Percentiles rank a stretch among this genome's conserved stretches.
These are phyloP conservation scores for Cryphonectria japonica DNA, from an alignment of 2,329 filamentous ascomycete species.

Conservation along the genomic window DNA sequence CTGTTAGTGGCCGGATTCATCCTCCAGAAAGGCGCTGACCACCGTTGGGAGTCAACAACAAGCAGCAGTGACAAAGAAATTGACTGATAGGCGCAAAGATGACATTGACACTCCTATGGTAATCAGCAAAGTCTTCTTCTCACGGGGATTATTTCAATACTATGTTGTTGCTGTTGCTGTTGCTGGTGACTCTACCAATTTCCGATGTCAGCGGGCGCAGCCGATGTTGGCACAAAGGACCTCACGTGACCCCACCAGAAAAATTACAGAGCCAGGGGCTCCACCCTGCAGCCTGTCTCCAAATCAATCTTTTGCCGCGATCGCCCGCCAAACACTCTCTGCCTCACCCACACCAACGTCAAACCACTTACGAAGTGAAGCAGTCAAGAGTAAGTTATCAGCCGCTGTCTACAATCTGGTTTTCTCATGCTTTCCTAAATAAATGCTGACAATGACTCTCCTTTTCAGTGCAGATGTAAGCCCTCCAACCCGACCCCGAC, in stretches of 20 bases:
- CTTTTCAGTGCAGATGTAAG: slow-evolving; percentile 86
- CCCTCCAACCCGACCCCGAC: slow-evolving; percentile 34
- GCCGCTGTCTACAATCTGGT: slow-evolving; percentile 9
- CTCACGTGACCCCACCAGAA: slow-evolving; percentile 18
- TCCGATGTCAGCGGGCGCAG: background rate
- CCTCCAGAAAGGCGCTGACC: background rate
- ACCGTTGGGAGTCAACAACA: background rate
- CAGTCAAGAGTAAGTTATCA: slow-evolving; percentile 62
- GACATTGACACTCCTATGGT: background rate
- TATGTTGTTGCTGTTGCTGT: background rate
- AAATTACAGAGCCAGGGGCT: slow-evolving; percentile 13
- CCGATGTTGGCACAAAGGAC: slow-evolving; percentile 2
- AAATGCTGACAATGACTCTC: slow-evolving; percentile 34
- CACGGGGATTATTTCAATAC: background rate
- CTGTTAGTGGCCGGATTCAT: background rate
- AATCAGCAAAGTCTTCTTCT: background rate
- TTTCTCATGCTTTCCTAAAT: slow-evolving; percentile 10
- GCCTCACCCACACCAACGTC: slow-evolving; percentile 28
- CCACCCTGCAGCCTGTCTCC: slow-evolving; percentile 5
- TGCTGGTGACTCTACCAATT: background rate
- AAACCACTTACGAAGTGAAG: slow-evolving; percentile 50
- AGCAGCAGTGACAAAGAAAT: background rate
- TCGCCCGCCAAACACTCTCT: slow-evolving; percentile 20
- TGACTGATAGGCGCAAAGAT: background rate
- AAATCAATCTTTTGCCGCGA: slow-evolving; percentile 18